phyloP scores from a whole-genome alignment of 441 rosid species.

The Syzygium malaccense region DNA sequence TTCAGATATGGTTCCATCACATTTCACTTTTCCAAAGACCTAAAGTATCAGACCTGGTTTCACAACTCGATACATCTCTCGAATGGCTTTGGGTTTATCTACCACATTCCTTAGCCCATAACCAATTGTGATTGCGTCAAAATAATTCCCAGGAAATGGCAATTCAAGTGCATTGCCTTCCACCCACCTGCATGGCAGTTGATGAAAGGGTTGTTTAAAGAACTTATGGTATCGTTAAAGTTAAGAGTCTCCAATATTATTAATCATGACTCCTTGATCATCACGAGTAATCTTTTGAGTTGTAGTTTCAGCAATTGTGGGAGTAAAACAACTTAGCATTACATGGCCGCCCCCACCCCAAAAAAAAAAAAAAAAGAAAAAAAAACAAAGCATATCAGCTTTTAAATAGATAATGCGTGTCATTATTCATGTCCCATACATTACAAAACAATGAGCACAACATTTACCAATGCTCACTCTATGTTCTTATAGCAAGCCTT shows the following conservation, averaged over 20 bases:
- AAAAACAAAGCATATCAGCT: not conserved
- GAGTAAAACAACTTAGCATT: not conserved
- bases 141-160: conserved; percentile 57
- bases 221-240: not conserved
- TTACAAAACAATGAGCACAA: not conserved
- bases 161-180: conserved; percentile 77
- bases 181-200: conserved; percentile 45
- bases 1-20: not conserved
- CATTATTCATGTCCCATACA: not conserved
- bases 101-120: conserved; percentile 79
- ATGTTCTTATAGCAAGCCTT: conserved; percentile 67
- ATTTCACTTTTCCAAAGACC: not conserved
- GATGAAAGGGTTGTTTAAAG: not conserved
- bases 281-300: not conserved
- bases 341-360: not conserved
- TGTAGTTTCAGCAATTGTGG: not conserved
- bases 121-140: conserved; percentile 83
- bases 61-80: conserved; percentile 61
- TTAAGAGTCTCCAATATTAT: not conserved
- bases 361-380: not conserved
- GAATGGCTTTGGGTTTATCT: conserved; percentile 52
- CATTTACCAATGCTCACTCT: conserved; percentile 77
- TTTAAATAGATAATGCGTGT: not conserved
- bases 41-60: conserved; percentile 45
- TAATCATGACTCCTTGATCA: not conserved